A percentile compares a stretch with the other conserved stretches of the same genome.
Evolutionary conservation across 2,329 filamentous ascomycete genomes (phyloP).

Genomic region (Aspergillus felis): DNA sequence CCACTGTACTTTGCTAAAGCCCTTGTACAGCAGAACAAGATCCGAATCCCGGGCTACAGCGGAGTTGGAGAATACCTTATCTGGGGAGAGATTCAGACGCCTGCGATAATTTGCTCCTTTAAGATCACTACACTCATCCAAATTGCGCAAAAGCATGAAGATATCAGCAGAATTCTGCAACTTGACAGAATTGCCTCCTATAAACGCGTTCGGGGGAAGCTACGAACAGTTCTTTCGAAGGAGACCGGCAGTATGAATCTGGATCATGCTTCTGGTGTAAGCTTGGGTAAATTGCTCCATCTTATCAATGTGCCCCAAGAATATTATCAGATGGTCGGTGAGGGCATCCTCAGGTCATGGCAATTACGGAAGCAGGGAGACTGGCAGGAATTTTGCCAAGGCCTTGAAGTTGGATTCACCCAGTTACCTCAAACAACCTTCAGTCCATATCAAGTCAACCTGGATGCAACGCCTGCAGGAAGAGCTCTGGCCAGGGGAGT

Average conservation of each 20-base stretch:
- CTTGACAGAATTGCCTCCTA: conserved; percentile 13
- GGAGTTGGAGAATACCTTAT: conserved; percentile 32
- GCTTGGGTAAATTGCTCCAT: conserved; percentile 21
- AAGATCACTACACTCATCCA: conserved; percentile 18
- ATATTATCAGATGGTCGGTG: conserved; percentile 19
- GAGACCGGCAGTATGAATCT: conserved; percentile 3
- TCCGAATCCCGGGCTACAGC: conserved; percentile 19
- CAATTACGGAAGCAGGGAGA: conserved; percentile 9
- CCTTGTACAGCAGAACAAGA: conserved; percentile 17
- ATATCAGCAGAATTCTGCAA: conserved; percentile 26
- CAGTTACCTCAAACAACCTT: neutral
- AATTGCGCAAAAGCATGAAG: conserved; percentile 10
- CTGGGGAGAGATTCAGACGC: conserved; percentile 27
- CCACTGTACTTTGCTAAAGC: conserved; percentile 25
- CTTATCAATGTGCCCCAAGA: conserved; percentile 18
- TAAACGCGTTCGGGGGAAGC: neutral
- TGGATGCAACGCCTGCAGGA: neutral
- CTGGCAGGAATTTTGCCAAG: conserved; percentile 11
- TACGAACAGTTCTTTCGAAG: conserved; percentile 16
- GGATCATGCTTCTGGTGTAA: conserved; percentile 14
- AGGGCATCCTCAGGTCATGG: conserved; percentile 21
- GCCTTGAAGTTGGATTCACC: conserved; percentile 8
- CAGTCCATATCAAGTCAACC: neutral
- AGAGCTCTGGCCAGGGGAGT: neutral
- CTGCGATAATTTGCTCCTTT: conserved; percentile 28